Evolutionary conservation across 139 green algal genomes (phyloP).

Genomic region (Chlorella sp.): DNA sequence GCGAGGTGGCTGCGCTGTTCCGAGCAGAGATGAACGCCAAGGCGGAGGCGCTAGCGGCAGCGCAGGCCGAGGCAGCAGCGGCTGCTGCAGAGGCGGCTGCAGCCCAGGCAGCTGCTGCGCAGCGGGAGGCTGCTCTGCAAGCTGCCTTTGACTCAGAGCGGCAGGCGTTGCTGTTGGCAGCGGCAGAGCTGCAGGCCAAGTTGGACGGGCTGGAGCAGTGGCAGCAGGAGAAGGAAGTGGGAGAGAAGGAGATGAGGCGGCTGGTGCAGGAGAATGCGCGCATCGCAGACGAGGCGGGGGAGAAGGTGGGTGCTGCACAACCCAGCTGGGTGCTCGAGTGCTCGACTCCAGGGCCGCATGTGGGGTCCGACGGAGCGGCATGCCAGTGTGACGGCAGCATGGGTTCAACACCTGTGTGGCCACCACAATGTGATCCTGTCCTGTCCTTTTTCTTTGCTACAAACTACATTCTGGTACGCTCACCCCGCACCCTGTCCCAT

Average conservation of each 20-base stretch:
- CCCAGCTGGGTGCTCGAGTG: not conserved
- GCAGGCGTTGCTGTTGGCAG: not conserved
- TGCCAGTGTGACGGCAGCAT: not conserved
- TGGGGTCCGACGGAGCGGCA: constrained; percentile 8
- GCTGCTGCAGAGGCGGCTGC: not conserved
- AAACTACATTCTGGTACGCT: too few species aligned
- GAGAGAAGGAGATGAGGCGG: not conserved
- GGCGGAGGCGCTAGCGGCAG: constrained; percentile 64
- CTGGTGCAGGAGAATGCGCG: not conserved
- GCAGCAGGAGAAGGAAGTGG: not conserved
- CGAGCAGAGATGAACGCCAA: constrained; percentile 70
- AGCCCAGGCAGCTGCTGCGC: not conserved
- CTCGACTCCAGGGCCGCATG: not conserved
- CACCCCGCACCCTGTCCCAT: too few species aligned
- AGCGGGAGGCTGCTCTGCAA: constrained; percentile 40
- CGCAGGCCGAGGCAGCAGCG: constrained; percentile 53
- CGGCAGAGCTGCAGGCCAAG: constrained; percentile 1
- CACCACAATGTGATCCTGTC: not conserved
- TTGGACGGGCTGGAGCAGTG: not conserved
- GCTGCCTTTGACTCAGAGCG: not conserved
- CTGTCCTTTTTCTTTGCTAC: too few species aligned
- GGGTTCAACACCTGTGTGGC: not conserved
- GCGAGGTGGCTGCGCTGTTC: constrained; percentile 72
- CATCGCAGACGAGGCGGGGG: not conserved
- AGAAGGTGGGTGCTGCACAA: not conserved